Conservation (phyloP, 768 basidiomycete genomes). For the Scleroderma citrinum region DNA sequence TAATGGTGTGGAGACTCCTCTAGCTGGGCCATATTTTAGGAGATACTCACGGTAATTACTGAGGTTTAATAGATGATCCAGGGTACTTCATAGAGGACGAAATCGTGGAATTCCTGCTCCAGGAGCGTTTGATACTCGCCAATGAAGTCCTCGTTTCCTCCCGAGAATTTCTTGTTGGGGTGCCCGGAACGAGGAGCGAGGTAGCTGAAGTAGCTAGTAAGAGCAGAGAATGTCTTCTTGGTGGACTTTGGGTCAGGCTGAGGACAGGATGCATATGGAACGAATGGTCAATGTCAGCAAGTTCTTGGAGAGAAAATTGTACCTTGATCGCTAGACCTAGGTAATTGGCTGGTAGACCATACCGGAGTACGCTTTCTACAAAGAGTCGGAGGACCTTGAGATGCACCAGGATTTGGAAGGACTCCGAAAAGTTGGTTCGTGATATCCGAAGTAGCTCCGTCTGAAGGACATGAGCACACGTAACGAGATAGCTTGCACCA, state of each 20-base stretch:
- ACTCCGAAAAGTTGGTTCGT: conserved; percentile 94
- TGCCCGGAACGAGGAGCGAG: conserved; percentile 64
- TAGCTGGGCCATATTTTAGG: too few species aligned
- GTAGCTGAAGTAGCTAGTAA: conserved; percentile 78
- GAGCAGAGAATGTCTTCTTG: conserved; percentile 67
- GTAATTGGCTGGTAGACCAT: conserved; percentile 92
- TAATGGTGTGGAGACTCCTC: too few species aligned
- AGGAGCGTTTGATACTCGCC: conserved; percentile 91
- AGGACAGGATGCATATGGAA: not conserved
- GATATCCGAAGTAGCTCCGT: conserved; percentile 87
- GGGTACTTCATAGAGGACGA: conserved; percentile 89
- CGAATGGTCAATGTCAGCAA: too few species aligned
- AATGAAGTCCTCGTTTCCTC: conserved; percentile 58
- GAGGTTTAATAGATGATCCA: conserved; percentile 65
- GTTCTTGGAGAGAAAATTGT: not conserved
- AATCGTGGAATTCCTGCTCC: conserved; percentile 96
- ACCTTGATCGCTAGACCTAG: conserved; percentile 79
- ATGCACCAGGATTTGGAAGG: conserved; percentile 90
- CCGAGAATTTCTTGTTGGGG: conserved; percentile 33
- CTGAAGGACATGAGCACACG: conserved; percentile 35
- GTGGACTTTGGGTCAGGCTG: conserved; percentile 85
- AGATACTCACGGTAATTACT: not conserved
- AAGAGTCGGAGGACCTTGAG: conserved; percentile 88
- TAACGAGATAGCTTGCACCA: not conserved
- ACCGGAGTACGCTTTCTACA: conserved; percentile 91